Base-by-base conservation (phyloP, 441 rosid genomes). In the Manihot esculenta region DNA sequence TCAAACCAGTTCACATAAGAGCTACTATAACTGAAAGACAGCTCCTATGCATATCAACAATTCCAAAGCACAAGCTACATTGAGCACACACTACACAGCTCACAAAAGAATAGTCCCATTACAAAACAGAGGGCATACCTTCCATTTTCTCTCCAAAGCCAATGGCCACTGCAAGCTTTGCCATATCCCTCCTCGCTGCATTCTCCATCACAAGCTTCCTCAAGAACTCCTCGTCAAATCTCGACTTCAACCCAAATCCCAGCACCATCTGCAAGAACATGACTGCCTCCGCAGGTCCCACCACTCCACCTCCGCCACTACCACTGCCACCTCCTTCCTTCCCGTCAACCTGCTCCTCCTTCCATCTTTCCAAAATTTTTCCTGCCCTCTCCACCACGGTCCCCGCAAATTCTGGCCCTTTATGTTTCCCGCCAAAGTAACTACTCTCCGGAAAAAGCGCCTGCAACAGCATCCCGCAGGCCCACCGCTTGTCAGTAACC, bases 401-500 rank as follows among this genome's bases (percentile, higher is more conserved):
- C 59, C 79, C 67, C 10, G 86, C 77, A 33, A 77, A 82, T 61
- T 56, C 72, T 4, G 83, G 84, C 24, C 78, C 75, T 50, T 60
- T 62, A 7, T 17, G n/a, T 70, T 60, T 61, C 35, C 67, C 51
- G 12, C 67, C 68, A 65, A 44, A 60, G 5, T 64, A 53, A 54
- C 59, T 57, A 55, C 71, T 75, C 51, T 83, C 88, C 3, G 87
- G 85, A 35, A 85, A 80, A 54, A 83, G 72, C 26, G 83, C 89
- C 69, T 87, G 91, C 67, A 87, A 85, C 76, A 85, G 61, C 75
- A 82, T 68, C 53, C 84, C 87, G 14, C 87, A 82, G 0, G 87
- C 89, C 91, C 91, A 87, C 73, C 91, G 75, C 77, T 83, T 87
- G 60, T 85, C 91, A 12, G 87, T 79, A 35, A 82, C 79, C 41